A percentile compares a stretch with the other conserved stretches of the same genome.
Evolutionary conservation across 2,329 filamentous ascomycete genomes (phyloP).

Genomic region (Rugonectria rugulosa): DNA sequence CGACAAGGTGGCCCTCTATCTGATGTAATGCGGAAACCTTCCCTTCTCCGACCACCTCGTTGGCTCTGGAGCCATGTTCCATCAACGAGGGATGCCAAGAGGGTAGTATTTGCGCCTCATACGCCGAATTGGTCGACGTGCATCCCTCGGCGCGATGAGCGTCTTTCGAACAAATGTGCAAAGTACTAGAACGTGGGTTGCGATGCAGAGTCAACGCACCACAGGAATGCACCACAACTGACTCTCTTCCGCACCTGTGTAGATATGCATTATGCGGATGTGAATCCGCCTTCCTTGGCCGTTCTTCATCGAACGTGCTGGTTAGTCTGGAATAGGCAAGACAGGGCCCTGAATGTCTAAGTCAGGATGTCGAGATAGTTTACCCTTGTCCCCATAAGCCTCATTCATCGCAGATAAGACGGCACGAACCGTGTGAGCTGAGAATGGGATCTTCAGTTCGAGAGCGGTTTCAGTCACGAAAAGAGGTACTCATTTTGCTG

Average conservation of each 20-base stretch:
- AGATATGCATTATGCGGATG: not conserved
- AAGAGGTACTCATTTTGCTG: not conserved
- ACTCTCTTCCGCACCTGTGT: not conserved
- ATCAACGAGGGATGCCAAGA: slow-evolving; percentile 3
- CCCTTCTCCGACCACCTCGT: slow-evolving; percentile 3
- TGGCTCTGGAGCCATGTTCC: not conserved
- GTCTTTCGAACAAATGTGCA: slow-evolving; percentile 18
- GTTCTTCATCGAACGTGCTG: not conserved
- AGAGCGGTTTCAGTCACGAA: slow-evolving; percentile 1
- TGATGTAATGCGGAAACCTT: slow-evolving; percentile 7
- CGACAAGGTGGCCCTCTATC: too few species aligned
- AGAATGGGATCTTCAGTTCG: slow-evolving; percentile 18
- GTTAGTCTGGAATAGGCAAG: too few species aligned
- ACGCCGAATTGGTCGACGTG: slow-evolving; percentile 10
- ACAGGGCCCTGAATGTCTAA: too few species aligned
- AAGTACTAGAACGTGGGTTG: too few species aligned
- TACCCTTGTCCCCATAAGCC: too few species aligned
- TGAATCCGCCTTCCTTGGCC: not conserved
- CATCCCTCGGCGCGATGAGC: slow-evolving; percentile 6
- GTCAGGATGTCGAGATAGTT: too few species aligned
- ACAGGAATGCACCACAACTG: slow-evolving; percentile 13
- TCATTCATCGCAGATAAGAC: slow-evolving; percentile 10
- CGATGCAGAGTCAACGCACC: slow-evolving; percentile 8
- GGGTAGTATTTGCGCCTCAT: not conserved
- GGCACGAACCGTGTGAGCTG: slow-evolving; percentile 35